A percentile compares a stretch with the other conserved stretches of the same genome.
Conservation (phyloP, 495 filamentous ascomycete species). For the Pseudotulostoma volvatum region DNA sequence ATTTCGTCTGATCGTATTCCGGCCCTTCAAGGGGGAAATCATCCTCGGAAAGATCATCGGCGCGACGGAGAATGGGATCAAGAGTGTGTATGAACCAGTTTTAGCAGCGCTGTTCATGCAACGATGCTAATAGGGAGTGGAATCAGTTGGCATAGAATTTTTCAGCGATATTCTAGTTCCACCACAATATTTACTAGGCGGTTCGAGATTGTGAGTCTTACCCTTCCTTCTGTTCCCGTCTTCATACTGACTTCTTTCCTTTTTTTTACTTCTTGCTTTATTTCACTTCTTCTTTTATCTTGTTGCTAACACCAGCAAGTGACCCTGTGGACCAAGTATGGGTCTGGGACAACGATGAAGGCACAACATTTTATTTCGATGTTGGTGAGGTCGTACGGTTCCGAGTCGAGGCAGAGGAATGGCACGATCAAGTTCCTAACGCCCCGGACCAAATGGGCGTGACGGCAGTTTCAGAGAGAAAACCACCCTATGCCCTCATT, state of each 20-base stretch:
- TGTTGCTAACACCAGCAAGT: constrained; percentile 28
- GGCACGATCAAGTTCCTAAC: constrained; percentile 71
- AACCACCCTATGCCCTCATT: constrained; percentile 50
- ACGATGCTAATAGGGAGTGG: too few relatives aligned
- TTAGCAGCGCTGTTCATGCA: too few relatives aligned
- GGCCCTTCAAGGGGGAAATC: constrained; percentile 86
- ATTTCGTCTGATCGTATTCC: constrained; percentile 67
- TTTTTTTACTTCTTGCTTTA: neutral
- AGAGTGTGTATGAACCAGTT: too few relatives aligned
- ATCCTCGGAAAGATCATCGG: constrained; percentile 63
- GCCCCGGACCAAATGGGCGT: constrained; percentile 39
- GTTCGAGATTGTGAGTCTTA: constrained; percentile 51
- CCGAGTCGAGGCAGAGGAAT: constrained; percentile 66
- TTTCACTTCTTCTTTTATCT: constrained; percentile 12
- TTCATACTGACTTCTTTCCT: neutral
- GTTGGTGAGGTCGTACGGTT: constrained; percentile 75
- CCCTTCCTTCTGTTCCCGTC: neutral
- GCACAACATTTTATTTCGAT: constrained; percentile 64
- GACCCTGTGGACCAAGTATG: constrained; percentile 58
- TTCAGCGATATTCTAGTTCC: constrained; percentile 83
- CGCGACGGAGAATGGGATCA: constrained; percentile 55
- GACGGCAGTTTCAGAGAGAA: constrained; percentile 27
- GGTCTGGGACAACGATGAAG: constrained; percentile 62
- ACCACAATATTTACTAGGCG: constrained; percentile 47
- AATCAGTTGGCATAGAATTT: constrained; percentile 73